Base-by-base conservation (phyloP, 768 basidiomycete genomes). In the Hortiboletus campestris region DNA sequence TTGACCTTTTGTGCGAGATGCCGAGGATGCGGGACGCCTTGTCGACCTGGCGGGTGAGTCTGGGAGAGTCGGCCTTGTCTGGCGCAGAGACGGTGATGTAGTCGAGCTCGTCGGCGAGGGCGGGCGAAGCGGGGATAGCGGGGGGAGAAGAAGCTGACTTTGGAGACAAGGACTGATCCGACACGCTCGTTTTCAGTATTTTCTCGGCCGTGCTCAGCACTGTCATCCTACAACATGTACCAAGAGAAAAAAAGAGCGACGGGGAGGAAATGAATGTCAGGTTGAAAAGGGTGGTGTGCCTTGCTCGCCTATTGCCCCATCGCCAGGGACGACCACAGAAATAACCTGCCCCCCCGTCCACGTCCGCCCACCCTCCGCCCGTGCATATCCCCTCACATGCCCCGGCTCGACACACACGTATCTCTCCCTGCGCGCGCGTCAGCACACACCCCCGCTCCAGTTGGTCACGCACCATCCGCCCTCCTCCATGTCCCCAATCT, bases 321-420 rank as follows among this genome's bases (percentile, higher is more conserved):
- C 57, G 36, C 70, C 59, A n/a, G n/a, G n/a, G n/a, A n/a, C n/a
- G n/a, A 71, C 61, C 10, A 81, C 76, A 4, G 81, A 80, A 14
- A 95, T 59, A 1, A 82, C 77, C 66, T 96, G 93, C 56, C 84
- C 81, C 2, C 91, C 92, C 31, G 83, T 71, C 91, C 93, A 95
- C 25, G 79, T 83, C 64, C 83, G 74, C 29, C 88, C 88, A 9
- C 85, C 75, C 39, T 75, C 77, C 8, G 94, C 71, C 47, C 71
- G 72, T 28, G 81, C 84, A 69, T 85, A 94, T 12, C 89, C 88
- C 42, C 82, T 74, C 4, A 92, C 94, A 69, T 80, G 79, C 19
- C 94, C 94, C 14, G 96, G 95, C 72, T 98, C 96, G 52, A 97
- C 84, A 62, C 96, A 98, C 40, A 97, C 80, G 67, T 85, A 98